Evolutionary conservation across 2,329 filamentous ascomycete species (phyloP).

Genomic region (Cladophialophora chaetospira): DNA sequence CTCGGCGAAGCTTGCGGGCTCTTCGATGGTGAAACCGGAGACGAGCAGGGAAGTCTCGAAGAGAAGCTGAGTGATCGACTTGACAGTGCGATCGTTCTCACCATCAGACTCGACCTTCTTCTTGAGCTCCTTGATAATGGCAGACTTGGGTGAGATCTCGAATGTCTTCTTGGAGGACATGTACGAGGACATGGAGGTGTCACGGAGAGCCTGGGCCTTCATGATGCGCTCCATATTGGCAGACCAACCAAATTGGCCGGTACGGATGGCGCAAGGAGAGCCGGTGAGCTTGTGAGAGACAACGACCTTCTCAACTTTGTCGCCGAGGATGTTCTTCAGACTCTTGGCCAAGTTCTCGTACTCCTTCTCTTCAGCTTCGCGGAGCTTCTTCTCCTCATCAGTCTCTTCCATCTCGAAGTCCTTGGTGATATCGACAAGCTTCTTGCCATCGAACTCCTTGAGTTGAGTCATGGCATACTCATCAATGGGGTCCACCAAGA

Average conservation of each 20-base stretch:
- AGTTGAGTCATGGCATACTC: slow-evolving; percentile 99
- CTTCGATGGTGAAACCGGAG: slow-evolving; percentile 99
- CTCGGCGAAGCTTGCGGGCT: slow-evolving; percentile 96
- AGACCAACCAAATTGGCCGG: slow-evolving; percentile 99
- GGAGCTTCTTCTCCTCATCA: slow-evolving; percentile 96
- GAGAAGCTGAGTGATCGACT: slow-evolving; percentile 96
- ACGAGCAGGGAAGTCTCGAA: slow-evolving; percentile 99
- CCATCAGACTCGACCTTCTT: slow-evolving; percentile 97
- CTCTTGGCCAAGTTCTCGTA: slow-evolving; percentile 92
- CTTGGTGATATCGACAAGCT: slow-evolving; percentile 99
- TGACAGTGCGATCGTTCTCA: slow-evolving; percentile 98
- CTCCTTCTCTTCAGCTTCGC: slow-evolving; percentile 98
- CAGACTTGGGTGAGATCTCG: slow-evolving; percentile 98
- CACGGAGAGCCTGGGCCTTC: slow-evolving; percentile 99
- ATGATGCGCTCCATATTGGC: slow-evolving; percentile 99
- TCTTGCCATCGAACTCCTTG: slow-evolving; percentile 99
- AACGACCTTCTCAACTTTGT: slow-evolving; percentile 99
- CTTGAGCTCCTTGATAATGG: slow-evolving; percentile 99
- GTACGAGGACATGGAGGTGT: slow-evolving; percentile 99
- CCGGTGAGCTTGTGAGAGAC: slow-evolving; percentile 96
- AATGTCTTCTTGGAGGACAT: slow-evolving; percentile 99
- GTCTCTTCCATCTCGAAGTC: slow-evolving; percentile 99
- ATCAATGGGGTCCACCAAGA: slow-evolving; percentile 98
- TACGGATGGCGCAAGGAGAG: slow-evolving; percentile 97
- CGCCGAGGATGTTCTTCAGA: slow-evolving; percentile 98